A percentile compares a stretch with the other conserved stretches of the same genome.
These are phyloP conservation scores for Xylaria multiplex DNA, from an alignment of 2,329 filamentous ascomycete species.

Conservation along the genomic window DNA sequence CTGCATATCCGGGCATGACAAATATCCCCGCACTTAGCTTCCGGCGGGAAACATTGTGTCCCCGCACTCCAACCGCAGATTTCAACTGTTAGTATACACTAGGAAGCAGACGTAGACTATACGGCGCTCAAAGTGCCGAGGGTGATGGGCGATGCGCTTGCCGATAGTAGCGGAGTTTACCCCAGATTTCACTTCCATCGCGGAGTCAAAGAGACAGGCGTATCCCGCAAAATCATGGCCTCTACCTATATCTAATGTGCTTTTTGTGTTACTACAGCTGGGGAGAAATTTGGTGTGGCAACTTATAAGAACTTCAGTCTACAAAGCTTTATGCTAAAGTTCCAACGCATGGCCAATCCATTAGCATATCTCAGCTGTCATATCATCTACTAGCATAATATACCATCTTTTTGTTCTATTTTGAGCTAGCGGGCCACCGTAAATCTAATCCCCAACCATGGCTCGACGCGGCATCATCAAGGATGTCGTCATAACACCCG, in stretches of 20 bases:
- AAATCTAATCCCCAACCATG: not conserved
- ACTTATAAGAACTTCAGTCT: not conserved
- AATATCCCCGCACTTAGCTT: slow-evolving; percentile 6
- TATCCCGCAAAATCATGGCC: not conserved
- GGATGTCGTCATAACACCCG: slow-evolving; percentile 54
- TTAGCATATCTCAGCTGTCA: too few species aligned
- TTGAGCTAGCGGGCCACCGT: not conserved
- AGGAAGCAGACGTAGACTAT: not conserved
- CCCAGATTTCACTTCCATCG: not conserved
- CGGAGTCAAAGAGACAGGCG: not conserved
- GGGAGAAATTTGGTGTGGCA: not conserved
- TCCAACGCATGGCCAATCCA: not conserved
- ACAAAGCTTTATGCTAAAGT: not conserved
- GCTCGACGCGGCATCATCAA: slow-evolving; percentile 43
- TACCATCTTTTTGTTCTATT: not conserved
- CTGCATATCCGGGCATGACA: slow-evolving; percentile 8
- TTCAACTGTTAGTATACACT: slow-evolving; percentile 1
- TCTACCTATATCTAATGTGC: too few species aligned
- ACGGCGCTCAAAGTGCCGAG: not conserved
- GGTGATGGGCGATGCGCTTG: not conserved
- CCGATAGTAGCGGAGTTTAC: not conserved
- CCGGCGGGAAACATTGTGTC: slow-evolving; percentile 4
- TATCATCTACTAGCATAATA: not conserved
- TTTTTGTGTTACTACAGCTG: too few species aligned
- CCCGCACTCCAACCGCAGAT: not conserved